A percentile compares a stretch with the other conserved stretches of the same genome.
Conservation (phyloP, 805 yeast species). For the Myxozyma monticola region DNA sequence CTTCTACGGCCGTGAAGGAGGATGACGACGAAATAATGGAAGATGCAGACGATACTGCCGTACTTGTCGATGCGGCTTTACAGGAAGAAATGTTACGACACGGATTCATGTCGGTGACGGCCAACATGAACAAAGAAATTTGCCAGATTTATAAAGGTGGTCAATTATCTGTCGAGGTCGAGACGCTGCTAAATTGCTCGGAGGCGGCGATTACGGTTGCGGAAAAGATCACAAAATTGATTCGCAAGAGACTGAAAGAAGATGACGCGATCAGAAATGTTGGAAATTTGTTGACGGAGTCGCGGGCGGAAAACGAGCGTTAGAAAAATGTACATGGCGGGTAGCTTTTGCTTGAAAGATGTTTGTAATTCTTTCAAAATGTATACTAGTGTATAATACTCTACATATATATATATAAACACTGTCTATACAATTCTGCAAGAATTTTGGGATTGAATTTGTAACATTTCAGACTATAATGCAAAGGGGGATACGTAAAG, state of each 20-base stretch:
- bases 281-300: conserved; percentile 17
- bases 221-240: conserved; percentile 61
- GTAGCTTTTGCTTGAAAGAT: no score
- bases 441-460: no score
- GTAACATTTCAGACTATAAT: no score
- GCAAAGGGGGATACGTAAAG: no score
- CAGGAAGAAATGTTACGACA: conserved; percentile 75
- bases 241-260: conserved; percentile 53
- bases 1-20: not conserved
- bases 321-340: no score
- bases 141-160: conserved; percentile 91
- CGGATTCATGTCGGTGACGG: conserved; percentile 79
- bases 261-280: conserved; percentile 50
- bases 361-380: no score
- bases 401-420: no score
- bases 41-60: conserved; percentile 43
- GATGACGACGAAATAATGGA: conserved; percentile 15
- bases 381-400: no score
- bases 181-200: conserved; percentile 65
- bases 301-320: conserved; percentile 28
- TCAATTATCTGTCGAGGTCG: conserved; percentile 73
- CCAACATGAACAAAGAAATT: conserved; percentile 85
- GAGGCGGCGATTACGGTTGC: conserved; percentile 66
- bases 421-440: no score
- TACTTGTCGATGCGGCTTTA: conserved; percentile 68